Evolutionary conservation across 2,329 filamentous ascomycete genomes (phyloP).

Genomic region (Colletotrichum gigasporum): DNA sequence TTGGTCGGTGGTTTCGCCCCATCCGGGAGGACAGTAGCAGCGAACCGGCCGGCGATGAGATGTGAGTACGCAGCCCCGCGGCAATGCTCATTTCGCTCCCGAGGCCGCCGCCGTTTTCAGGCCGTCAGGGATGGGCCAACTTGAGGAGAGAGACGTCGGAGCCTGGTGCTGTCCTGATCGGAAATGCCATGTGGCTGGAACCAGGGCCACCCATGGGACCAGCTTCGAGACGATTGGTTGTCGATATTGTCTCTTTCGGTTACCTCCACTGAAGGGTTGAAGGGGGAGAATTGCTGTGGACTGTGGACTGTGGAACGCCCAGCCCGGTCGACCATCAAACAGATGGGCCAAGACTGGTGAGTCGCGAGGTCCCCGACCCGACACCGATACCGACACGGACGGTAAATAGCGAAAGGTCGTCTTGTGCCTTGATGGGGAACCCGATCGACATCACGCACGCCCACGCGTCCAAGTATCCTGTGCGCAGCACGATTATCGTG

Average conservation of each 20-base stretch:
- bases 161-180: neutral
- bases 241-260: neutral
- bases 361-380: too few relatives aligned
- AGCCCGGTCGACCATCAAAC: too few relatives aligned
- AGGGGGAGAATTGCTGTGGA: neutral
- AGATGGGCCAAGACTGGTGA: too few relatives aligned
- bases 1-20: slow-evolving; percentile 6
- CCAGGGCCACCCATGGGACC: slow-evolving; percentile 10
- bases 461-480: neutral
- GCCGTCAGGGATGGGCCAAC: neutral
- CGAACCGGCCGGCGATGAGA: slow-evolving; percentile 5
- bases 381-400: neutral
- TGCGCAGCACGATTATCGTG: neutral
- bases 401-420: neutral
- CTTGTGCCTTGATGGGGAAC: neutral
- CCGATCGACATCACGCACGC: slow-evolving; percentile 4
- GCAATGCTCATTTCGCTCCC: slow-evolving; percentile 2
- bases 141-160: neutral
- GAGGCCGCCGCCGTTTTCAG: neutral
- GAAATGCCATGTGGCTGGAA: slow-evolving; percentile 25
- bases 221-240: slow-evolving; percentile 23
- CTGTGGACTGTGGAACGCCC: too few relatives aligned
- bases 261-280: neutral
- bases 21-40: slow-evolving; percentile 15
- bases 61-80: too few relatives aligned